Percentiles rank a stretch among this genome's conserved stretches.
phyloP scores from a whole-genome alignment of 2,329 filamentous ascomycete species.

The Exophiala calicioides region DNA sequence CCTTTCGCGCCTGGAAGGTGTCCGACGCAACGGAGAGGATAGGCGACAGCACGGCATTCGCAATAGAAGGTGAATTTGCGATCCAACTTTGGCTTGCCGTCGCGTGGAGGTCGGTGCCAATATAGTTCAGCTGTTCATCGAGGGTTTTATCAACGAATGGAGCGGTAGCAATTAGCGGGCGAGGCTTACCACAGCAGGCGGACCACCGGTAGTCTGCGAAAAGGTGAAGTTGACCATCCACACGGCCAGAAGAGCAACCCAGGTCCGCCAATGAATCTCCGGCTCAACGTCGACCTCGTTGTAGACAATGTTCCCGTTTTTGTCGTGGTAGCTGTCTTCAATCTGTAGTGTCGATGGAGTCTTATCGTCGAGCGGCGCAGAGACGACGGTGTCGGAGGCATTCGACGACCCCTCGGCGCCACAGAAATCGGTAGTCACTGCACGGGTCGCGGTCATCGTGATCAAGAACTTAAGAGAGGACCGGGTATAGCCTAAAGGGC shows the following conservation, averaged over 20 bases:
- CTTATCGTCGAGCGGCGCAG: no score
- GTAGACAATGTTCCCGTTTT: constrained; percentile 8
- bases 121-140: constrained; percentile 9
- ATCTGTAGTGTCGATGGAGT: no score
- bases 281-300: constrained; percentile 6
- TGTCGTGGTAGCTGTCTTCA: no score
- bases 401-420: no score
- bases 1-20: constrained; percentile 17
- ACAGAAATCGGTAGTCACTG: no score
- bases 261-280: constrained; percentile 8
- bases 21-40: constrained; percentile 16
- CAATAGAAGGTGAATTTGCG: constrained; percentile 6
- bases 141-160: not conserved
- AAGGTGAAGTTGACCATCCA: constrained; percentile 1
- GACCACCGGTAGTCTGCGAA: not conserved
- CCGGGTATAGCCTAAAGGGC: no score
- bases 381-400: no score
- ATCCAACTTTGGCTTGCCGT: constrained; percentile 11
- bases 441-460: no score
- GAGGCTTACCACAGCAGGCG: constrained; percentile 10
- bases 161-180: not conserved
- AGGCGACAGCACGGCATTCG: constrained; percentile 12
- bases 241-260: constrained; percentile 3
- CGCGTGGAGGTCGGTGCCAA: constrained; percentile 8
- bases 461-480: no score